Conservation (phyloP, 108 stramenopile species). For the Bacterosira constricta region DNA sequence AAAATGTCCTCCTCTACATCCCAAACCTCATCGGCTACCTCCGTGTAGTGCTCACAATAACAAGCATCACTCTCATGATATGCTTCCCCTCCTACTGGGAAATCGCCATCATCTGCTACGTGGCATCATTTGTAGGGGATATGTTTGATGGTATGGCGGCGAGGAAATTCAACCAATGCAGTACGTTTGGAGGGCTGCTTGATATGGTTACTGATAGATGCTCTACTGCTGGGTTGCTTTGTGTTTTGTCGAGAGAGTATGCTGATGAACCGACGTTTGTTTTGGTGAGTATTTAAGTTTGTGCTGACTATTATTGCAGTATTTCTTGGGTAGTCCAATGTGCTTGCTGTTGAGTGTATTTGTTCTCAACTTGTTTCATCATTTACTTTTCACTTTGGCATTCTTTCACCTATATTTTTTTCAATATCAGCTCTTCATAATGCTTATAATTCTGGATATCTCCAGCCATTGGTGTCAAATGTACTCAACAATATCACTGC, state of each 20-base stretch:
- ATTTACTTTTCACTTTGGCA: background rate
- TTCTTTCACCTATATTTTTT: background rate
- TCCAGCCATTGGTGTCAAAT: slow-evolving; percentile 96
- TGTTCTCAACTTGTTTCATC: no score
- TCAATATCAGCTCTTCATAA: slow-evolving; percentile 48
- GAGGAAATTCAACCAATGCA: slow-evolving; percentile 87
- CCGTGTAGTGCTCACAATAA: slow-evolving; percentile 63
- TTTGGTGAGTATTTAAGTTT: slow-evolving; percentile 58
- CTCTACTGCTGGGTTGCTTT: slow-evolving; percentile 86
- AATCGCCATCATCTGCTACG: slow-evolving; percentile 74
- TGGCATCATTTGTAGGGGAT: slow-evolving; percentile 94
- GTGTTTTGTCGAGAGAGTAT: slow-evolving; percentile 64
- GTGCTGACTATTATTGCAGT: no score
- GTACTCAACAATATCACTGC: slow-evolving; percentile 70
- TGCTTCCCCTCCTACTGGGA: slow-evolving; percentile 52
- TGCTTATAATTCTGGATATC: slow-evolving; percentile 74
- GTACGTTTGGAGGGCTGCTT: slow-evolving; percentile 88
- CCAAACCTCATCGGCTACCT: slow-evolving; percentile 95
- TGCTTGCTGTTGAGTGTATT: no score
- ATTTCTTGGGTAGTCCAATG: no score
- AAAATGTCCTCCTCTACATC: slow-evolving; percentile 82
- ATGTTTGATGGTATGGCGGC: slow-evolving; percentile 95
- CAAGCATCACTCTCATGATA: slow-evolving; percentile 74
- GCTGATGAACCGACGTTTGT: slow-evolving; percentile 30
- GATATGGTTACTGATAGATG: slow-evolving; percentile 99